Base-by-base conservation (phyloP, 106 monocot genomes). In the Alisma plantagoaquatica region DNA sequence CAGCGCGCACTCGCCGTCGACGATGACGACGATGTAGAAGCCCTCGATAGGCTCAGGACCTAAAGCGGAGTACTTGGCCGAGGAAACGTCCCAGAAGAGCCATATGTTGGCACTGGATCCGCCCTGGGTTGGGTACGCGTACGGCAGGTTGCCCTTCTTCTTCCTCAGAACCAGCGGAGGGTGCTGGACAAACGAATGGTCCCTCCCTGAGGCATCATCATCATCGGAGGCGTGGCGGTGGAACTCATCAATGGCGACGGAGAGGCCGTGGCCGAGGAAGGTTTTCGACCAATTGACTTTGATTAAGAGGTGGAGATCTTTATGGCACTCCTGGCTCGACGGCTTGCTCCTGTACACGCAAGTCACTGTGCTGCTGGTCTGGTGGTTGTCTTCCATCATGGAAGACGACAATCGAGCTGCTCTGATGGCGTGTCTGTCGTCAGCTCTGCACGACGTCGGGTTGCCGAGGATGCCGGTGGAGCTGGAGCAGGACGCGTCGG, bases 241-340 rank as follows among this genome's bases (percentile, higher is more conserved):
- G 53, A 46, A 33, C 43, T 72, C 63, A 58, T 80, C 77, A 32
- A 86, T 58, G 60, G 41, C 33, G 28, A 96, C 19, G 43, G 78
- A 73, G 27, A 88, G 70, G 54, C 58, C 53, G 1, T 61, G 73
- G 31, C 84, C 70, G 24, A 33, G 16, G 8, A 61, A 54, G 24
- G 55, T 59, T 51, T 28, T 76, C 33, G 76, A 70, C 94, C 88
- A 88, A 16, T 83, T 76, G 33, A 88, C 47, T 12, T 25, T 41
- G 64, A 88, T 53, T 46, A 78, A 43, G 41, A 88, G 59, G 27
- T 73, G 64, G n/a, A n/a, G n/a, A n/a, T n/a, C n/a, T n/a, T n/a
- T n/a, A n/a, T n/a, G n/a, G n/a, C n/a, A n/a, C 27, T 76, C 71
- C 15, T 20, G 44, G 31, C 70, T 35, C 12, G 72, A 27, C 23